Conservation (phyloP, 208 protist species). For the Trypanosoma lewisi region DNA sequence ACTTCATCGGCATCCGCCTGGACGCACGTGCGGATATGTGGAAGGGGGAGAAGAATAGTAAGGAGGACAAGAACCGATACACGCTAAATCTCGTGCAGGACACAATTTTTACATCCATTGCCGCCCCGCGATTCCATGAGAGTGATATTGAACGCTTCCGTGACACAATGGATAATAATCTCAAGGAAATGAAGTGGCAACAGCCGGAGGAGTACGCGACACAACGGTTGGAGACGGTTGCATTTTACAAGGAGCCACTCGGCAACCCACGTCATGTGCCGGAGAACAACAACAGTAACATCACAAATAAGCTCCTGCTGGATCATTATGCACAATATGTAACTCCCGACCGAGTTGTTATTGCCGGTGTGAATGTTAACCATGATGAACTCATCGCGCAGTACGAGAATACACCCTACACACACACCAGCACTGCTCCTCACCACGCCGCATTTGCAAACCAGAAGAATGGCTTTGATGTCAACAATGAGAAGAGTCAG, state of each 20-base stretch:
- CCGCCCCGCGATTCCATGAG: conserved; percentile 79
- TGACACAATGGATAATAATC: conserved; percentile 84
- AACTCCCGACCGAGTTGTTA: conserved; percentile 70
- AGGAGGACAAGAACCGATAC: conserved; percentile 27
- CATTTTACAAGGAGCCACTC: conserved; percentile 87
- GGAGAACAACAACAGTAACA: conserved; percentile 59
- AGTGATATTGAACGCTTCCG: conserved; percentile 80
- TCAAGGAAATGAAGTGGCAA: conserved; percentile 82
- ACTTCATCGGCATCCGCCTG: conserved; percentile 78
- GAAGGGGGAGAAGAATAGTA: conserved; percentile 25
- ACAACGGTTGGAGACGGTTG: conserved; percentile 79
- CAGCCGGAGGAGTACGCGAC: conserved; percentile 71
- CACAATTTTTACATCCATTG: conserved; percentile 78
- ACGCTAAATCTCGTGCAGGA: conserved; percentile 70
- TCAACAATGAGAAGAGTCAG: conserved; percentile 54
- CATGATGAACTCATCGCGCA: conserved; percentile 80
- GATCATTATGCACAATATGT: conserved; percentile 79
- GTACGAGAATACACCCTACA: conserved; percentile 84
- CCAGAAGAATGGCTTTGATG: conserved; percentile 25
- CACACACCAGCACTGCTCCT: conserved; percentile 58
- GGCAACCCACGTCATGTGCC: conserved; percentile 85
- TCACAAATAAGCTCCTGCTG: conserved; percentile 62
- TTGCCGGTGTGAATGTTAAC: conserved; percentile 88
- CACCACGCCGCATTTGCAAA: conserved; percentile 53
- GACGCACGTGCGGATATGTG: conserved; percentile 75